These are phyloP conservation scores for Umbelopsis ramanniana DNA, from an alignment of 192 early-diverging fungal species.

Conservation along the genomic window DNA sequence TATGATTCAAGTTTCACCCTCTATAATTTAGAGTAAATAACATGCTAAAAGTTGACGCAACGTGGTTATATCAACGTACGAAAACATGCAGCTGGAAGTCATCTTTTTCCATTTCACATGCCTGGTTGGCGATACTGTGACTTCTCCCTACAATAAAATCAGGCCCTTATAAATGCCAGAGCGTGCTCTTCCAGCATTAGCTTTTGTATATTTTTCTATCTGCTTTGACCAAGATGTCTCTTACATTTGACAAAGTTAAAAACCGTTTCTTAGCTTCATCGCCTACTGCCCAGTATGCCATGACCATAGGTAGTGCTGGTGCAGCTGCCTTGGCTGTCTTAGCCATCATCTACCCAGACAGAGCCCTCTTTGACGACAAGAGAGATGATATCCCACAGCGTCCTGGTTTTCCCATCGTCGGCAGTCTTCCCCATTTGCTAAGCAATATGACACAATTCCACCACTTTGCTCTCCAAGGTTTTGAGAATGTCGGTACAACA, in stretches of 20 bases:
- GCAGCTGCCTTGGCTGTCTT: conserved; percentile 15
- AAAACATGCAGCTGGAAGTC: not conserved
- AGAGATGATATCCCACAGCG: conserved; percentile 28
- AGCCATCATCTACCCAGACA: conserved; percentile 35
- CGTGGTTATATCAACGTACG: not conserved
- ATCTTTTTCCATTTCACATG: conserved; percentile 1
- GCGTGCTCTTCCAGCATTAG: not conserved
- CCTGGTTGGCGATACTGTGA: conserved; percentile 1
- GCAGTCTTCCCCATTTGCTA: conserved; percentile 24
- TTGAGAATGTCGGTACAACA: conserved; percentile 21
- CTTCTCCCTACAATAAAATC: not conserved
- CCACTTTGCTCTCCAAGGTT: conserved; percentile 24
- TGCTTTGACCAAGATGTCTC: not conserved
- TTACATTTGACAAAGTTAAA: not conserved
- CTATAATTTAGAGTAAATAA: no score
- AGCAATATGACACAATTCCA: conserved; percentile 20
- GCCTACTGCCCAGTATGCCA: conserved; percentile 3
- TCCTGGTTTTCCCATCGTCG: conserved; percentile 33
- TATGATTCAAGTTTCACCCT: no score
- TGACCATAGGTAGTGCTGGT: conserved; percentile 5
- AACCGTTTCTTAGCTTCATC: not conserved
- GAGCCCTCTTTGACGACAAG: conserved; percentile 37
- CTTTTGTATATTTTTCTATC: not conserved
- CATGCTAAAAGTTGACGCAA: no score
- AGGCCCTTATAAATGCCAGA: not conserved